These are phyloP conservation scores for Lophium mytilinum DNA, from an alignment of 495 filamentous ascomycete species.

Conservation along the genomic window DNA sequence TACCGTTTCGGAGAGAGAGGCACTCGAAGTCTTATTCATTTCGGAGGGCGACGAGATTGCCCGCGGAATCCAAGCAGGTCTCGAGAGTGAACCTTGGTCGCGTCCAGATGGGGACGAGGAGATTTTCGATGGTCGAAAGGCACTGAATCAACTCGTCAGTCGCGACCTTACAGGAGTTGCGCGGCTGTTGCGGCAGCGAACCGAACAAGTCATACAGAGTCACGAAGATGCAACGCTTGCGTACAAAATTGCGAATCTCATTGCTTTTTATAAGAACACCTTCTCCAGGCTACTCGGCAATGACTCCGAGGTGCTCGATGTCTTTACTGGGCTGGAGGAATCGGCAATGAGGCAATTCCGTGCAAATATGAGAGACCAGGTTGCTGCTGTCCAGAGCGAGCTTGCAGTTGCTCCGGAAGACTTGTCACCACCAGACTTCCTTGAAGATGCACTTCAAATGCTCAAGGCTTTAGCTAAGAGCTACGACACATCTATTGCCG, in stretches of 20 bases:
- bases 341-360: constrained; percentile 80
- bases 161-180: constrained; percentile 74
- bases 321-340: constrained; percentile 58
- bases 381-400: constrained; percentile 63
- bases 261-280: constrained; percentile 80
- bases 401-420: constrained; percentile 57
- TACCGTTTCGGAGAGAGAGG: constrained; percentile 86
- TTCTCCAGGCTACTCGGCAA: constrained; percentile 71
- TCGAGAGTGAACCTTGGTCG: constrained; percentile 83
- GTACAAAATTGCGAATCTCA: constrained; percentile 81
- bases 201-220: constrained; percentile 84
- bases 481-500: constrained; percentile 69
- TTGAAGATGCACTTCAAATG: constrained; percentile 69
- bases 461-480: constrained; percentile 70
- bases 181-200: constrained; percentile 67
- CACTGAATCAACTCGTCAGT: constrained; percentile 80
- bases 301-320: constrained; percentile 60
- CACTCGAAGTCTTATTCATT: constrained; percentile 84
- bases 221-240: constrained; percentile 83
- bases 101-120: constrained; percentile 45
- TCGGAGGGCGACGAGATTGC: constrained; percentile 87
- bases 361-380: constrained; percentile 66
- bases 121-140: constrained; percentile 75
- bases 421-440: constrained; percentile 72
- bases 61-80: constrained; percentile 72